Base-by-base conservation (phyloP, 2,329 filamentous ascomycete species). In the Penicillium fuscoglaucum region DNA sequence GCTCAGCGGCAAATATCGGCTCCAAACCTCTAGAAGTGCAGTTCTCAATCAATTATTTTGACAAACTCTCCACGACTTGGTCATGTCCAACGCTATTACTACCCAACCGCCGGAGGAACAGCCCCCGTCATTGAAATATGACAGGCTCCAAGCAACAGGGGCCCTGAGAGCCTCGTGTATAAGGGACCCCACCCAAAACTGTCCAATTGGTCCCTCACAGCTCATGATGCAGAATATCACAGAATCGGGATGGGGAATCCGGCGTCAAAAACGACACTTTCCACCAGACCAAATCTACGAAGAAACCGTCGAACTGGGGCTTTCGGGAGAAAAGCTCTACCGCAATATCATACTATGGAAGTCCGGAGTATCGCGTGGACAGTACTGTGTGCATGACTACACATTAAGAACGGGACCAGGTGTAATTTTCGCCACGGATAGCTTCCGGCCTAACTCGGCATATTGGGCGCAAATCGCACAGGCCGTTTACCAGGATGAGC, bases 401-500 rank as follows among this genome's bases (percentile, higher is more conserved):
- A 31, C 8, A n/a, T 47, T 47, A 15, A 29, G 31, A 31, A 47
- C 44, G 15, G 44, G 44, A 28, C 44, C 44, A 31, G 44, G 28
- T 4, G 28, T 47, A 13, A 31, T 47, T 33, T 47, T 47, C 19
- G 44, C 44, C 44, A 31, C 8, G n/a, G 44, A 47, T 47, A 47
- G 44, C 44, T 47, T 47, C 28, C 49, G 28, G 45, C 29, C 40
- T 35, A 45, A 51, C 46, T 55, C 56, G 44, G 51, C 55, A 46
- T 41, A 61, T 61, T 61, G 44, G 44, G 44, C 44, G 44, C 44
- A 47, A 47, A 47, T 47, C 10, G 44, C n/a, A 12, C 44, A 47
- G 28, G 44, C 44, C 12, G n/a, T 47, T 15, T 47, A 47, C 12
- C 28, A 47, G 19, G 44, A 31, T 21, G 28, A 47, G 12, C 28